Percentiles rank a stretch among this genome's conserved stretches.
Conservation (phyloP, 192 early-diverging fungal species). For the Umbelopsis sp. region DNA sequence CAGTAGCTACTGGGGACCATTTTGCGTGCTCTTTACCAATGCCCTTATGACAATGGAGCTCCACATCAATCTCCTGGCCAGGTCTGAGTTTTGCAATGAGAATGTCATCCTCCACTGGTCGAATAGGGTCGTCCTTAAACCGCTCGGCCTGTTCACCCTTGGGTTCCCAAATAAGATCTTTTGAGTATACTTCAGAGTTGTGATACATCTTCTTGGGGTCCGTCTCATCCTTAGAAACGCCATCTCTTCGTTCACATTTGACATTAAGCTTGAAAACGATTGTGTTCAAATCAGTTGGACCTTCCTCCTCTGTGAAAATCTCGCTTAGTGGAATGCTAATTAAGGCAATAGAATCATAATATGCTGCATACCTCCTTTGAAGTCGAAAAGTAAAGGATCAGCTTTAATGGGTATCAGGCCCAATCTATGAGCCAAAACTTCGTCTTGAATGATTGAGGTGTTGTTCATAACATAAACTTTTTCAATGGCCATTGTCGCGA, state of each 20-base stretch:
- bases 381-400: constrained; percentile 82
- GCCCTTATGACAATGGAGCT: constrained; percentile 90
- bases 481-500: constrained; percentile 98
- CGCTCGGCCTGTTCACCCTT: constrained; percentile 83
- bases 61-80: constrained; percentile 82
- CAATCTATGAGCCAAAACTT: constrained; percentile 89
- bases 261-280: constrained; percentile 86
- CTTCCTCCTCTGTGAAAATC: constrained; percentile 54
- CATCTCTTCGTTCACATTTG: constrained; percentile 68
- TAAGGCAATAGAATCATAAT: neutral
- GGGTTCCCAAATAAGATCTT: constrained; percentile 83
- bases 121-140: constrained; percentile 69
- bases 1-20: constrained; percentile 96
- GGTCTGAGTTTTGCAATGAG: constrained; percentile 92
- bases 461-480: constrained; percentile 92
- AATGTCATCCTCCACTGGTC: constrained; percentile 90
- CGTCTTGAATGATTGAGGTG: constrained; percentile 89
- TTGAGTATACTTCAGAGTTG: constrained; percentile 72
- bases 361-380: constrained; percentile 53
- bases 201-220: constrained; percentile 76
- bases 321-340: neutral
- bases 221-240: constrained; percentile 62
- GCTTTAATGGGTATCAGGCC: constrained; percentile 92
- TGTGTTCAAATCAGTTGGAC: constrained; percentile 91
- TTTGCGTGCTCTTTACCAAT: constrained; percentile 96